Base-by-base conservation (phyloP, 1,139 yeast genomes). In the Spathaspora sp. region DNA sequence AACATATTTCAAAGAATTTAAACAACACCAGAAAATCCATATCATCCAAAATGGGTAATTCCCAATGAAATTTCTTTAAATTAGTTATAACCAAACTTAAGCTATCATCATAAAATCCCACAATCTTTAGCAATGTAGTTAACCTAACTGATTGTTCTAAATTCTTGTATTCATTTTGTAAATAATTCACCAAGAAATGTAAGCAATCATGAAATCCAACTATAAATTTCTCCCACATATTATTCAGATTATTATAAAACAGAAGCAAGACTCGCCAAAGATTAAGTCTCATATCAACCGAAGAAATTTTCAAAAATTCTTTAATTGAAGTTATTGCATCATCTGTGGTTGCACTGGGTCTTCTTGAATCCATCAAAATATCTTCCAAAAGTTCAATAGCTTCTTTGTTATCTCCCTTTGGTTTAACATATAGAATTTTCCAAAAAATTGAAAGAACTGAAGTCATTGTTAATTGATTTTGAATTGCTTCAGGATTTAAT, bases 181-280 rank as follows among this genome's bases (percentile, higher is more conserved):
- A 42, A 45, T 55, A 60, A 1, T 38, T 44, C 7, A 75, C 50
- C 13, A 78, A 51, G 7, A 68, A 54, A 9, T 62, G 55, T 24
- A 74, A 45, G 26, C 81, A 79, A 36, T 71, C 63, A 44, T 80
- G 78, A 55, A 85, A 80, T 0, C 89, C 89, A n/a, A 61, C 58
- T 46, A 80, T 73, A 36, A 81, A 72, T 36, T 74, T 70, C 0
- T 55, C 55, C 11, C 69, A 48, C 41, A 80, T 70, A 0, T 72
- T 64, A 4, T 67, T 62, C 10, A 66, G 69, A 16, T 20, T 24
- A 7, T 72, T 65, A 56, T 88, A 89, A 46, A 80, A 80, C 51
- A 79, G 81, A 38, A 89, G 74, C 15, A 93, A 68, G 20, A 88
- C 74, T 41, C 81, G 80, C 97, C 98, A 91, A 2, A 93, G 67